Conservation (phyloP, 306 rosid species). For the Rosa persica region DNA sequence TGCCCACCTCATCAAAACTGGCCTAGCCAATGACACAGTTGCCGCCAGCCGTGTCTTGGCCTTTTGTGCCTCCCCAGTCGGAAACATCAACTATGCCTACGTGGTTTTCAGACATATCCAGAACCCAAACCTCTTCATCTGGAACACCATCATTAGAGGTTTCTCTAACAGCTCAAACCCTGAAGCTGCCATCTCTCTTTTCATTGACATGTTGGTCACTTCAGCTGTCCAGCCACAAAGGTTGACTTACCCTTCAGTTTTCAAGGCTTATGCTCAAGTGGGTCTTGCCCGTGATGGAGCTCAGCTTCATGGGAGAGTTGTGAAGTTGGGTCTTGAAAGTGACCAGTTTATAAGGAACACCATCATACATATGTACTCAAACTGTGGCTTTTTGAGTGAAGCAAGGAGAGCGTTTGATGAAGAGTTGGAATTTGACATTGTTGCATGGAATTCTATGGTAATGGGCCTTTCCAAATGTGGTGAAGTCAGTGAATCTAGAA, state of each 20-base stretch:
- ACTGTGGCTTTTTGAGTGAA: constrained; percentile 62
- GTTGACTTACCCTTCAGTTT: constrained; percentile 82
- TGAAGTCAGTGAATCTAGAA: constrained; percentile 58
- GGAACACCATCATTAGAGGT: constrained; percentile 84
- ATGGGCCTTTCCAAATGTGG: constrained; percentile 75
- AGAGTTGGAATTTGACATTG: constrained; percentile 49
- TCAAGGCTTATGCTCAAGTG: constrained; percentile 73
- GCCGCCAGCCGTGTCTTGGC: constrained; percentile 64
- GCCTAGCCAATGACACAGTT: constrained; percentile 45
- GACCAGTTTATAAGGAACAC: constrained; percentile 62
- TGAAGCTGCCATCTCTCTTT: constrained; percentile 52
- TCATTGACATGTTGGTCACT: constrained; percentile 65
- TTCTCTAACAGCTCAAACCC: constrained; percentile 74
- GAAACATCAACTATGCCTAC: constrained; percentile 74
- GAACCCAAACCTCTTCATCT: constrained; percentile 57
- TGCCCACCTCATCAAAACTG: constrained; percentile 69
- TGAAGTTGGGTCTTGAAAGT: constrained; percentile 52
- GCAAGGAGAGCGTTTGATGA: constrained; percentile 56
- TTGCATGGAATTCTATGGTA: constrained; percentile 81
- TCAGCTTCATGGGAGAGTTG: constrained; percentile 83
- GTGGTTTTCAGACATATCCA: constrained; percentile 48
- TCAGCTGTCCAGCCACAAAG: constrained; percentile 49
- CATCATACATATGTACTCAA: constrained; percentile 63
- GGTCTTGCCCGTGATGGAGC: constrained; percentile 59
- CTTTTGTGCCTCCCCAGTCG: constrained; percentile 60